Base-by-base conservation (phyloP, 768 basidiomycete species). In the Tylopilus plumbeoviolaceoides region DNA sequence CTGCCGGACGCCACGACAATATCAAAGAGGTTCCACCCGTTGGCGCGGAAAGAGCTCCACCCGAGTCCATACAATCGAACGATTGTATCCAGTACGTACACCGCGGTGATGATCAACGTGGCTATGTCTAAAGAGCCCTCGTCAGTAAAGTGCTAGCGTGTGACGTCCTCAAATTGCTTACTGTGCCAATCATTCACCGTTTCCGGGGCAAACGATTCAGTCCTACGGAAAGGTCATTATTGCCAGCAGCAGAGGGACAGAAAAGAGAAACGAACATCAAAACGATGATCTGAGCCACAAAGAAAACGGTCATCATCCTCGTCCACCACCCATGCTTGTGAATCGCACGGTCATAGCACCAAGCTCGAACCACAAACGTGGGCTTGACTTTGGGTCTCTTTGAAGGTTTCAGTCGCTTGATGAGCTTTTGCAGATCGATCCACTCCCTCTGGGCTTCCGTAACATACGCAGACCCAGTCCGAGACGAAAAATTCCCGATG, bases 11-110 rank as follows among this genome's bases (percentile, higher is more conserved):
- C 84, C 23, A 90, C 85, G 14, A 91, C 61, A 40, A 94, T 70
- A 59, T 98, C 95, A 69, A 95, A 98, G 1, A 93, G 61, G 64
- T 95, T 97, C 95, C 95, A 98, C 7, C 94, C 91, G 59, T 94
- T 91, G 28, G 84, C 82, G n/a, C 79, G 78, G 75, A 91, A 97
- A 65, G 87, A 89, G 15, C 68, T 68, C 83, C 85, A 87, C 1
- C 95, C 94, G 3, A 98, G 78, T 1, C 95, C 95, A 60, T 78
- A 83, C 42, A 87, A 73, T n/a, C 93, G 84, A 23, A 95, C 78
- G 23, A 72, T 52, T 31, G 91, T 84, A 66, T 98, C 95, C 52
- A 89, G 54, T 31, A 84, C 72, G 61, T 94, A 97, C 23, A 91
- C 65, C 46, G 80, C 69, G 46, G 87, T 85, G 38, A 95, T 71